phyloP scores from a whole-genome alignment of 2,329 filamentous ascomycete species.

The Elsinoe arachidis region DNA sequence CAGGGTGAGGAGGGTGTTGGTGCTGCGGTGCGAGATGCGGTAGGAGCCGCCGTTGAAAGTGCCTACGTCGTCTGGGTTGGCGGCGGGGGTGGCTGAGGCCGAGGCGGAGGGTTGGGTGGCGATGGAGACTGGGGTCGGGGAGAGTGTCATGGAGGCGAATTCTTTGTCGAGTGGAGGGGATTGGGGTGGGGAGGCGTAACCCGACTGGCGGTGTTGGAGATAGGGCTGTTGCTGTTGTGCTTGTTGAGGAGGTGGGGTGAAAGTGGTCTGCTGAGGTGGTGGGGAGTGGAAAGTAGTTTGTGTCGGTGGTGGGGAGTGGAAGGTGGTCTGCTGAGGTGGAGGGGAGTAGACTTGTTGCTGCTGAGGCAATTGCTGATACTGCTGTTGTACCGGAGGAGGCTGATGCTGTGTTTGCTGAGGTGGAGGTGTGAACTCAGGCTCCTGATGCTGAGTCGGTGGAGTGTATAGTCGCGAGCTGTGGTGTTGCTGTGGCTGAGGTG shows the following conservation, averaged over 20 bases:
- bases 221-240: constrained; percentile 14
- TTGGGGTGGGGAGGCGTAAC: constrained; percentile 10
- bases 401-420: constrained; percentile 3
- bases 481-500: not conserved
- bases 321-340: constrained; percentile 6
- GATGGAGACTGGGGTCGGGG: constrained; percentile 24
- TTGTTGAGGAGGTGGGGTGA: constrained; percentile 11
- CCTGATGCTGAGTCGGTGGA: not conserved
- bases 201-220: constrained; percentile 1
- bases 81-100: constrained; percentile 49
- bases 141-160: constrained; percentile 28
- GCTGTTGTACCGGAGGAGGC: not conserved
- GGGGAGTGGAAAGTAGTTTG: not conserved
- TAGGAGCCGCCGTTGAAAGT: constrained; percentile 96
- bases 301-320: constrained; percentile 15
- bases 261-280: constrained; percentile 11
- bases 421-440: not conserved
- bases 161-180: constrained; percentile 20
- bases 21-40: constrained; percentile 83
- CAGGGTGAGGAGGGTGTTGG: constrained; percentile 79
- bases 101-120: constrained; percentile 23
- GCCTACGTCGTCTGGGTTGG: constrained; percentile 71
- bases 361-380: not conserved
- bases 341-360: constrained; percentile 15
- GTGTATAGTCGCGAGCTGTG: not conserved